Evolutionary conservation across 495 filamentous ascomycete genomes (phyloP).

Genomic region (Aspergillus egyptiacus): DNA sequence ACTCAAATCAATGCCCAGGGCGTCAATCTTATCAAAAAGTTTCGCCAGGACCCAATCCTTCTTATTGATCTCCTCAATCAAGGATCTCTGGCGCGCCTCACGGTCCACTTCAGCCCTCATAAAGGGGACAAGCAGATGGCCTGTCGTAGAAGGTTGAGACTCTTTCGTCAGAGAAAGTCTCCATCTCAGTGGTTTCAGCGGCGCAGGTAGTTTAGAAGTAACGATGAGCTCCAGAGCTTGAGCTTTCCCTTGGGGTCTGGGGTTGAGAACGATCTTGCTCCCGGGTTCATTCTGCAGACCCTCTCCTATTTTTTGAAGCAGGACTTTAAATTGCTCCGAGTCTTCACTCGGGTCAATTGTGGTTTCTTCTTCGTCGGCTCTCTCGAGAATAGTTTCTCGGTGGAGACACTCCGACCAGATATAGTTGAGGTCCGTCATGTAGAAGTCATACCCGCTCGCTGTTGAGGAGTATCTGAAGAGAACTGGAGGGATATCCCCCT

Average conservation of each 20-base stretch:
- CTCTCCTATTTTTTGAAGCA: conserved; percentile 66
- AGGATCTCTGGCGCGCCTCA: conserved; percentile 46
- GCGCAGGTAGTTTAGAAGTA: conserved; percentile 57
- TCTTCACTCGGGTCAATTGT: conserved; percentile 85
- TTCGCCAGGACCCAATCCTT: conserved; percentile 76
- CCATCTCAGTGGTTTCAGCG: conserved; percentile 67
- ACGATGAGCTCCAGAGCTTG: conserved; percentile 51
- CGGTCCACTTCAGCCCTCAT: conserved; percentile 51
- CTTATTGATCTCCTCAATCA: conserved; percentile 57
- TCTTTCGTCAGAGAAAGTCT: conserved; percentile 52
- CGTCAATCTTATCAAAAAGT: conserved; percentile 72
- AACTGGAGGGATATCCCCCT: conserved; percentile 39
- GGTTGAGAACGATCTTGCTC: conserved; percentile 28
- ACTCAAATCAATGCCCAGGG: conserved; percentile 59
- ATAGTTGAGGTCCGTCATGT: conserved; percentile 75
- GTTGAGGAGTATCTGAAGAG: conserved; percentile 49
- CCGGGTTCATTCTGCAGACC: conserved; percentile 46
- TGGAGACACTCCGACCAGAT: conserved; percentile 77
- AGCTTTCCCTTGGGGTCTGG: conserved; percentile 19
- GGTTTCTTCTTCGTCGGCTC: conserved; percentile 59
- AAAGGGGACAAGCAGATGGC: conserved; percentile 63
- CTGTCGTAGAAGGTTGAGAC: conserved; percentile 47
- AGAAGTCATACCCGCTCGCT: conserved; percentile 58
- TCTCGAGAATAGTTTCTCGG: conserved; percentile 54
- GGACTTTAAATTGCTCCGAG: conserved; percentile 59